Evolutionary conservation across 805 yeast species (phyloP).

Genomic region (Metschnikowia matae): DNA sequence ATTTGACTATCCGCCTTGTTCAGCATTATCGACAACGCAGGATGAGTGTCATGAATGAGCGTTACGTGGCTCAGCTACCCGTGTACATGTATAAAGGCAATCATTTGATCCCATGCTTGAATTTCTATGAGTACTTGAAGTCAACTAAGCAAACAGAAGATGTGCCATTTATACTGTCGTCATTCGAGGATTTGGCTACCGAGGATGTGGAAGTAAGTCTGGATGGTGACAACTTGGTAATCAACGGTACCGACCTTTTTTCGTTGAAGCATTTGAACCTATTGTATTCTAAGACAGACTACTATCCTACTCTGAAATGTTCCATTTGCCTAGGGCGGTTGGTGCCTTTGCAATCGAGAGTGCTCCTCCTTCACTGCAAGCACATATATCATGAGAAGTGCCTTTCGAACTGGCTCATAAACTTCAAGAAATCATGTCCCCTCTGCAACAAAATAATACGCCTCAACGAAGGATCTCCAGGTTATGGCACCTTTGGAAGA

Average conservation of each 20-base stretch:
- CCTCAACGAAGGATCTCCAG: neutral
- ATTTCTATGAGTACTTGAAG: conserved; percentile 29
- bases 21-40: conserved; percentile 27
- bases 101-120: conserved; percentile 29
- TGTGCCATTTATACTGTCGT: conserved; percentile 13
- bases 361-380: conserved; percentile 53
- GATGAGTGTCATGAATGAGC: conserved; percentile 25
- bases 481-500: conserved; percentile 7
- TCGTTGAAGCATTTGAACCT: conserved; percentile 6
- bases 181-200: conserved; percentile 11
- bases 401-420: conserved; percentile 56
- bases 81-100: conserved; percentile 35
- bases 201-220: conserved; percentile 1
- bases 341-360: conserved; percentile 41
- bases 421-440: conserved; percentile 53
- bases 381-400: conserved; percentile 60
- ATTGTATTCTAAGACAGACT: conserved; percentile 10
- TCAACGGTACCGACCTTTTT: conserved; percentile 11
- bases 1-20: conserved; percentile 26
- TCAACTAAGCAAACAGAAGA: conserved; percentile 27
- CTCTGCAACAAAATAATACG: conserved; percentile 42
- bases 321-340: conserved; percentile 57
- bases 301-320: conserved; percentile 44
- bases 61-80: conserved; percentile 30
- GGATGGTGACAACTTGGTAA: neutral